Percentiles rank a stretch among this genome's conserved stretches.
These are phyloP conservation scores for Pythium utonaiense DNA, from an alignment of 352 stramenopile genomes.

Conservation along the genomic window DNA sequence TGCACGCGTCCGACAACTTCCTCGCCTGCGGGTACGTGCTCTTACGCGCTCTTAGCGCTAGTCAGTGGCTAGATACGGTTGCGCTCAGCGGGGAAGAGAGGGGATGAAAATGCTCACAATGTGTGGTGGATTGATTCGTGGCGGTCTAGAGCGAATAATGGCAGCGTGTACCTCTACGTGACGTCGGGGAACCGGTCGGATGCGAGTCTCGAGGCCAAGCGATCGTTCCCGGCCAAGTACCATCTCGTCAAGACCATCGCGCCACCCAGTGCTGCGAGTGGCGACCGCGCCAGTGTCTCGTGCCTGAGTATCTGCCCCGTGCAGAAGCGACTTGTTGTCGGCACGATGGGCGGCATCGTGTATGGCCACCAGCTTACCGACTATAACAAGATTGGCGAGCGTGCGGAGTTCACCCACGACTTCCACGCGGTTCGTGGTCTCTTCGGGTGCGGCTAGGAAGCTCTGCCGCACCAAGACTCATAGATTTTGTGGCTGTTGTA, in stretches of 20 bases:
- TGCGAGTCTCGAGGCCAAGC: constrained; percentile 27
- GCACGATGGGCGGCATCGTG: constrained; percentile 72
- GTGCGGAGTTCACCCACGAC: constrained; percentile 85
- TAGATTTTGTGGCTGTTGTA: constrained; percentile 11
- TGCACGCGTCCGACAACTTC: constrained; percentile 86
- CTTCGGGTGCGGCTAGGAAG: not conserved
- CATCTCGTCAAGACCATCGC: constrained; percentile 88
- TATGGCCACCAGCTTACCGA: constrained; percentile 79
- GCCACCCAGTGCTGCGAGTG: constrained; percentile 41
- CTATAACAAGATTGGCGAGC: constrained; percentile 86
- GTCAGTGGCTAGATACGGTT: not conserved
- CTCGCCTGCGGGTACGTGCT: constrained; percentile 70
- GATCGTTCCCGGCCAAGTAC: constrained; percentile 51
- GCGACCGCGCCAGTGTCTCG: constrained; percentile 66
- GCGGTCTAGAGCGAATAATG: constrained; percentile 59
- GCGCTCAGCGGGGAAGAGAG: not conserved
- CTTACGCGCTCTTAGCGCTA: not conserved
- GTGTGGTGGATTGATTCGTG: not conserved
- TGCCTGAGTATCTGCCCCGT: constrained; percentile 77
- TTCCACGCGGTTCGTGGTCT: constrained; percentile 53
- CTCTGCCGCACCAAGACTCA: too few species aligned
- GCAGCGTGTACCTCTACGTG: constrained; percentile 80
- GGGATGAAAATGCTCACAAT: not conserved
- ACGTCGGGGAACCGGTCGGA: constrained; percentile 40
- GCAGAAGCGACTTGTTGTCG: constrained; percentile 79